Percentiles rank a stretch among this genome's conserved stretches.
phyloP scores from a whole-genome alignment of 345 rosid species.

The Abelmoschus esculentus region DNA sequence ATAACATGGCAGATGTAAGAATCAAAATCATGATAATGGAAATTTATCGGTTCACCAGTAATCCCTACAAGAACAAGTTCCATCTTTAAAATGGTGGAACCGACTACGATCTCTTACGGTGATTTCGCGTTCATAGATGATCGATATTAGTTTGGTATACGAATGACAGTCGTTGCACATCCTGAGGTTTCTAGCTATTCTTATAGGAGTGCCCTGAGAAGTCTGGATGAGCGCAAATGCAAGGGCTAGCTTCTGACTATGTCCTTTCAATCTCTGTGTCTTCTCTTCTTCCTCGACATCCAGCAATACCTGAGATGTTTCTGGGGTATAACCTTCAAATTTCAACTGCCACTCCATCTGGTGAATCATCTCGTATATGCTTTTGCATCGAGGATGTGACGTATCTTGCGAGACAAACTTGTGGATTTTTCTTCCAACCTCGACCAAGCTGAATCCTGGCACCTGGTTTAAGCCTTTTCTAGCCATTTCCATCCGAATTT shows the following conservation, averaged over 20 bases:
- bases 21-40: background rate
- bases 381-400: slow-evolving; percentile 31
- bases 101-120: slow-evolving; percentile 52
- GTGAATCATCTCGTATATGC: slow-evolving; percentile 52
- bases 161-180: slow-evolving; percentile 83
- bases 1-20: background rate
- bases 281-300: slow-evolving; percentile 65
- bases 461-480: slow-evolving; percentile 33
- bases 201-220: slow-evolving; percentile 50
- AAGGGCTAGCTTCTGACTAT: slow-evolving; percentile 67
- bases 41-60: slow-evolving; percentile 43
- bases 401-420: slow-evolving; percentile 61
- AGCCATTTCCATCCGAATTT: slow-evolving; percentile 34
- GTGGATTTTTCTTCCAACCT: slow-evolving; percentile 39
- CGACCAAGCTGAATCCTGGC: slow-evolving; percentile 53
- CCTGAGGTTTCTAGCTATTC: slow-evolving; percentile 60
- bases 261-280: slow-evolving; percentile 56
- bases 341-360: slow-evolving; percentile 89
- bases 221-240: slow-evolving; percentile 56
- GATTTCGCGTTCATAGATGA: slow-evolving; percentile 56
- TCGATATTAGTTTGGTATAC: slow-evolving; percentile 57
- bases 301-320: slow-evolving; percentile 44
- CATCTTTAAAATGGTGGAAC: slow-evolving; percentile 76
- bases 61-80: slow-evolving; percentile 71
- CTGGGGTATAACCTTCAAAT: slow-evolving; percentile 66